A percentile compares a stretch with the other conserved stretches of the same genome.
Conservation (phyloP, 148 eudicot genomes). For the Silene latifolia region DNA sequence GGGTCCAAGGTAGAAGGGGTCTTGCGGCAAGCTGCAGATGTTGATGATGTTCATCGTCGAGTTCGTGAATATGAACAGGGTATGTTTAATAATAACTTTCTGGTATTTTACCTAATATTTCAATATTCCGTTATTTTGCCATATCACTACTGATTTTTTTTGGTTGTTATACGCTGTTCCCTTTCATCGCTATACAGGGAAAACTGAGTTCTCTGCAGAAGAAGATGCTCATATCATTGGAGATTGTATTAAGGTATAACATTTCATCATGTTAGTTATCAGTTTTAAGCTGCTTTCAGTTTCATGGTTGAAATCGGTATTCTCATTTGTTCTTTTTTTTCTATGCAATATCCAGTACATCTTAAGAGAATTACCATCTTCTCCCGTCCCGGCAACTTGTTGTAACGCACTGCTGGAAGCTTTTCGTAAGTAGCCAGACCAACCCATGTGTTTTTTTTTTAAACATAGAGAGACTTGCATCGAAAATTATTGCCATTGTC, state of each 20-base stretch:
- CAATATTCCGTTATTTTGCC: background rate
- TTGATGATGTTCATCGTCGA: conserved; percentile 84
- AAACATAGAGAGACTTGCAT: too few species aligned
- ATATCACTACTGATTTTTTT: too few species aligned
- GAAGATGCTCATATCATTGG: conserved; percentile 93
- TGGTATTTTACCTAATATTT: background rate
- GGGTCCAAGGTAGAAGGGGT: conserved; percentile 88
- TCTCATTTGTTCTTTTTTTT: conserved; percentile 17
- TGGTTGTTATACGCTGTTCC: background rate
- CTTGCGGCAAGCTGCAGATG: conserved; percentile 98
- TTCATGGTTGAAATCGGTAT: conserved; percentile 4
- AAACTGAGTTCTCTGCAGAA: conserved; percentile 64
- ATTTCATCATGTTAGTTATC: conserved; percentile 7
- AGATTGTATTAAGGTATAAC: conserved; percentile 83
- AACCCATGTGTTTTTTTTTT: too few species aligned
- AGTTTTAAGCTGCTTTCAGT: background rate
- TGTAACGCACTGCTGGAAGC: conserved; percentile 95
- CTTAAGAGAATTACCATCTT: conserved; percentile 88
- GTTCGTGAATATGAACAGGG: conserved; percentile 89
- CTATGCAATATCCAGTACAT: conserved; percentile 52
- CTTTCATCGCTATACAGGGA: conserved; percentile 45
- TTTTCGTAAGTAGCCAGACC: conserved; percentile 57
- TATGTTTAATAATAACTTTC: conserved; percentile 22
- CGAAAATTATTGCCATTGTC: too few species aligned
- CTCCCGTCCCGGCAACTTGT: conserved; percentile 98